Conservation (phyloP, 2,329 filamentous ascomycete species). For the Coniella lustricola region DNA sequence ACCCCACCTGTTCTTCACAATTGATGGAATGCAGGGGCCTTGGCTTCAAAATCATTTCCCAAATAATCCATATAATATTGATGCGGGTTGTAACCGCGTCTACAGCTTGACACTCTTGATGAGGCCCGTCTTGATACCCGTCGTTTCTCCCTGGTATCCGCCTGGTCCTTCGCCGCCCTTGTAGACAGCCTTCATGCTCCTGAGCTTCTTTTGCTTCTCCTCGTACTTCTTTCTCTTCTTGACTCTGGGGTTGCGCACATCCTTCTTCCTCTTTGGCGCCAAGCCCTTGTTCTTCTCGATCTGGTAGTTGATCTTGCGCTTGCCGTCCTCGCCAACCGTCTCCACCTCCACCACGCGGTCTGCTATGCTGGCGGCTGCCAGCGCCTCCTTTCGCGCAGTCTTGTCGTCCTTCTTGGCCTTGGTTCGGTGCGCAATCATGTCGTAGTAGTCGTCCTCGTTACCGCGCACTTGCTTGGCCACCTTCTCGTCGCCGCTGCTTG, state of each 20-base stretch:
- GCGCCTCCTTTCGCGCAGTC: slow-evolving; percentile 46
- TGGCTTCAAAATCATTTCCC: not conserved
- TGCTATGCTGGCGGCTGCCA: slow-evolving; percentile 55
- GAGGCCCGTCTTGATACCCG: slow-evolving; percentile 89
- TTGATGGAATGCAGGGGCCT: not conserved
- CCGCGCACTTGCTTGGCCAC: slow-evolving; percentile 43
- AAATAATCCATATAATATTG: not conserved
- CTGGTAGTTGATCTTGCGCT: slow-evolving; percentile 84
- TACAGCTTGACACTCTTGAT: slow-evolving; percentile 91
- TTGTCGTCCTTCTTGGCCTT: slow-evolving; percentile 70
- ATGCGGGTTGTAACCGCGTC: slow-evolving; percentile 2
- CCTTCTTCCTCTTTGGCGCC: slow-evolving; percentile 84
- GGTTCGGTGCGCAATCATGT: slow-evolving; percentile 69
- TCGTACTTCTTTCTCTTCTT: slow-evolving; percentile 98
- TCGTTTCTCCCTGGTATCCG: slow-evolving; percentile 84
- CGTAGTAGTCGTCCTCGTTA: slow-evolving; percentile 72
- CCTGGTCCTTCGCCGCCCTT: slow-evolving; percentile 77
- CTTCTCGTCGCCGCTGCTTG: slow-evolving; percentile 62
- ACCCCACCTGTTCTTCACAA: no score
- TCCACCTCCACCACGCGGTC: slow-evolving; percentile 59
- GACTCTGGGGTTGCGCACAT: slow-evolving; percentile 86
- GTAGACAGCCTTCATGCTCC: slow-evolving; percentile 77
- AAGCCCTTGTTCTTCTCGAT: slow-evolving; percentile 98
- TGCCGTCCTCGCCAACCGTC: slow-evolving; percentile 71
- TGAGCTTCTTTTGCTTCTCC: slow-evolving; percentile 95